phyloP scores from a whole-genome alignment of 164 flowering plant species.

The Vitis rupestris region DNA sequence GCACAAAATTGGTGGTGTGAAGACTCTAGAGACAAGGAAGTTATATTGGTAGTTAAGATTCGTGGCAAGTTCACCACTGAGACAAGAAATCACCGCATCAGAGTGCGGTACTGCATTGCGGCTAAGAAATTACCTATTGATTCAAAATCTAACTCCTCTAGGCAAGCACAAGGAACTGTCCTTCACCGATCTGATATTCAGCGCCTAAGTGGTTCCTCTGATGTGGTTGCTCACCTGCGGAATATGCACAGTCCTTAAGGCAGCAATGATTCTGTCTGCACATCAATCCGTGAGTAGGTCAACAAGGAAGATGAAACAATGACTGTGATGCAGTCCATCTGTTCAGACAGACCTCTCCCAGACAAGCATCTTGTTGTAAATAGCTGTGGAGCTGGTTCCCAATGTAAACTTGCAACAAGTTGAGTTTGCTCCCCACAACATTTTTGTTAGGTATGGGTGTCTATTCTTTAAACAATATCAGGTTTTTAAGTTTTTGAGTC shows the following conservation, averaged over 20 bases:
- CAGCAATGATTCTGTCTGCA: not conserved
- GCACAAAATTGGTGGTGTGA: constrained; percentile 94
- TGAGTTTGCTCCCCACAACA: too few species aligned
- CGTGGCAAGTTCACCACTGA: constrained; percentile 47
- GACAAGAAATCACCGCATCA: constrained; percentile 46
- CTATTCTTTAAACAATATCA: too few species aligned
- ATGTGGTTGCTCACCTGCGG: constrained; percentile 49
- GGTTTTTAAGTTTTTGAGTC: too few species aligned
- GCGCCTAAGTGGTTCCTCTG: constrained; percentile 40
- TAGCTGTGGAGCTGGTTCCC: too few species aligned
- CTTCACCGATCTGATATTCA: constrained; percentile 61
- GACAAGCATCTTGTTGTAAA: too few species aligned
- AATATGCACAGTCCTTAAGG: constrained; percentile 45
- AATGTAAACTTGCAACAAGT: too few species aligned
- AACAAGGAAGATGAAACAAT: too few species aligned
- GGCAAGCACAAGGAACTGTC: constrained; percentile 30
- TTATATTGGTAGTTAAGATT: constrained; percentile 46
- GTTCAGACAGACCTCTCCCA: too few species aligned
- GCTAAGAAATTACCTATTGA: constrained; percentile 30
- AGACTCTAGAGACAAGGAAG: constrained; percentile 84
- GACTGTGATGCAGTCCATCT: too few species aligned
- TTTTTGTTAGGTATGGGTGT: too few species aligned
- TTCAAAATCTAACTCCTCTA: constrained; percentile 24
- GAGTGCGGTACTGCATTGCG: constrained; percentile 62
- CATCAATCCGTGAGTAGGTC: too few species aligned